Conservation (phyloP, 2,329 filamentous ascomycete genomes). For the Alternaria incomplexa region DNA sequence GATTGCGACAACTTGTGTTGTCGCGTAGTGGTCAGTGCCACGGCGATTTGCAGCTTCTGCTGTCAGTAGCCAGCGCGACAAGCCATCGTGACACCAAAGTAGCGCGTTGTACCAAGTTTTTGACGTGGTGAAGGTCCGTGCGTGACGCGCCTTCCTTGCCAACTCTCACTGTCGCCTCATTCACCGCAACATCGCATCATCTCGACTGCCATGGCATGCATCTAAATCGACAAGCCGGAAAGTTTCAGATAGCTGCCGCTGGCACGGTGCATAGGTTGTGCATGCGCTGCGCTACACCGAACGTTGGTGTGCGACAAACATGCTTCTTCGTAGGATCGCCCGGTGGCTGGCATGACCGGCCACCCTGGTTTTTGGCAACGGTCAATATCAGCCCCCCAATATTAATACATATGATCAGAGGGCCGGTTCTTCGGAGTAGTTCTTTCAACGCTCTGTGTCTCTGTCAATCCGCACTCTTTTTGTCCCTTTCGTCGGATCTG, state of each 20-base stretch:
- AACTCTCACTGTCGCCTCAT: neutral
- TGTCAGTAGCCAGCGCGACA: neutral
- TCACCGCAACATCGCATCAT: conserved; percentile 10
- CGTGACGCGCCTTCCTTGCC: conserved; percentile 1
- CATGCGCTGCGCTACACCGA: conserved; percentile 14
- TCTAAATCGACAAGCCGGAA: conserved; percentile 16
- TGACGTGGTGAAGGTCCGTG: conserved; percentile 14
- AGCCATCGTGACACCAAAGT: neutral
- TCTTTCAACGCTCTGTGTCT: conserved; percentile 11
- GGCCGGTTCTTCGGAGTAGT: conserved; percentile 8
- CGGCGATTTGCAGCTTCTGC: neutral
- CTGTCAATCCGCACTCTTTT: conserved; percentile 10
- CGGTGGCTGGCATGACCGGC: conserved; percentile 33
- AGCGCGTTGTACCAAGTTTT: neutral
- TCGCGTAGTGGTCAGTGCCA: neutral
- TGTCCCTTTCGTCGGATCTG: conserved; percentile 2
- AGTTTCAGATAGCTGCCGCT: conserved; percentile 16
- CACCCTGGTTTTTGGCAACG: conserved; percentile 20
- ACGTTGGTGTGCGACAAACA: conserved; percentile 32
- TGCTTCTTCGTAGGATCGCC: conserved; percentile 23
- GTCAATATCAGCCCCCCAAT: conserved; percentile 4
- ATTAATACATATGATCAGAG: conserved; percentile 16
- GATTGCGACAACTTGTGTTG: neutral
- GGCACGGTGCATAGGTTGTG: conserved; percentile 24
- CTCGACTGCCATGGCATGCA: conserved; percentile 12